These are phyloP conservation scores for Przewalskia tangutica DNA, from an alignment of 257 asterid genomes.

Conservation along the genomic window DNA sequence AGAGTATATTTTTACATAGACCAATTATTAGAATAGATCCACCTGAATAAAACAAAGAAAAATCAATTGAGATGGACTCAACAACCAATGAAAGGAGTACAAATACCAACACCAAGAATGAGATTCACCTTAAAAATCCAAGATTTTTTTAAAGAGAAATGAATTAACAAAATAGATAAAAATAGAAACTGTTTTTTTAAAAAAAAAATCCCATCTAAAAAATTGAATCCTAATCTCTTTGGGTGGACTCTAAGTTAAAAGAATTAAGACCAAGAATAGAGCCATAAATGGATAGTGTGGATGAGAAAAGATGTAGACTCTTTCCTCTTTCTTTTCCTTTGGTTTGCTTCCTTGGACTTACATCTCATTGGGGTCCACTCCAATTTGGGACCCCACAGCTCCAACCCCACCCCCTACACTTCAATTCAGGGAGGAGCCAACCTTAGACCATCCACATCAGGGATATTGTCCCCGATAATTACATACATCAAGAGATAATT, in stretches of 20 bases:
- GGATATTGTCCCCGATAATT: too few species aligned
- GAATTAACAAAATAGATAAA: slow-evolving; percentile 2
- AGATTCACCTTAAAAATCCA: slow-evolving; percentile 14
- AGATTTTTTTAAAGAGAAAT: background rate
- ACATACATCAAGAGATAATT: too few species aligned
- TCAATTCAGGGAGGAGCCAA: too few species aligned
- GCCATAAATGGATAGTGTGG: slow-evolving; percentile 32
- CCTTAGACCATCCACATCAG: too few species aligned
- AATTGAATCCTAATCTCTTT: slow-evolving; percentile 29
- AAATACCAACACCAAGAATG: slow-evolving; percentile 5
- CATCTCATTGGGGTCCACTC: slow-evolving; percentile 28
- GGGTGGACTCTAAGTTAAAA: slow-evolving; percentile 35
- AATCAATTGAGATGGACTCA: slow-evolving; percentile 5
- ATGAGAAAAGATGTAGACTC: slow-evolving; percentile 22
- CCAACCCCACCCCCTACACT: too few species aligned
- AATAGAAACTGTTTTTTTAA: background rate
- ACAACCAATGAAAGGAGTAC: background rate
- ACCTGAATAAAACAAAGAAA: slow-evolving; percentile 2
- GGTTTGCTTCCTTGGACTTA: slow-evolving; percentile 26
- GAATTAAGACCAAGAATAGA: slow-evolving; percentile 18
- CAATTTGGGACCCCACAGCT: background rate
- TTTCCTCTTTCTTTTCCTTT: slow-evolving; percentile 7
- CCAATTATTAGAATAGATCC: background rate
- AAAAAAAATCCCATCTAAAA: background rate
- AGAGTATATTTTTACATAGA: background rate